Percentiles rank a stretch among this genome's conserved stretches.
Conservation (phyloP, 306 rosid species). For the Alnus glutinosa region DNA sequence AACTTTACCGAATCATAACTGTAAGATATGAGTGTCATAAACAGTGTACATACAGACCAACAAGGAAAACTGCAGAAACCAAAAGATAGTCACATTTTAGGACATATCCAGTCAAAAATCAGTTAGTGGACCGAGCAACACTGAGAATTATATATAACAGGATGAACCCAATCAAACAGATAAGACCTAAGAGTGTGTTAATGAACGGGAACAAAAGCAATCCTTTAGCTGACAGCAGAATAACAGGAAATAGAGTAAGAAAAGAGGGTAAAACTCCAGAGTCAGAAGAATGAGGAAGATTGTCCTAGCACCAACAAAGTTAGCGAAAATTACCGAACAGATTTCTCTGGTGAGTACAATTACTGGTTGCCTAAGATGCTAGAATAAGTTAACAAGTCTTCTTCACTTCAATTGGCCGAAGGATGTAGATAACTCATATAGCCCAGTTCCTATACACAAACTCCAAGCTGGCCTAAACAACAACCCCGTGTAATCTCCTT, state of each 20-base stretch:
- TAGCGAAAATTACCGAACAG: neutral
- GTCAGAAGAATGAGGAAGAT: neutral
- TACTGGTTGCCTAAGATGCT: neutral
- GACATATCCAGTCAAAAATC: neutral
- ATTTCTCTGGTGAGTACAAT: neutral
- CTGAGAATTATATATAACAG: neutral
- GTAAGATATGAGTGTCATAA: neutral
- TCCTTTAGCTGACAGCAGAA: constrained; percentile 4
- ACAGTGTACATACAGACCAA: neutral
- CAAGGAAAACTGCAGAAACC: neutral
- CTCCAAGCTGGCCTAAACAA: neutral
- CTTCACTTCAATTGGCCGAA: neutral
- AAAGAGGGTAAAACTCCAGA: neutral
- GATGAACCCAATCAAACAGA: constrained; percentile 13
- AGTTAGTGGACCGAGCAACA: neutral
- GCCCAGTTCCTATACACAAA: neutral
- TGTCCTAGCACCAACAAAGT: neutral
- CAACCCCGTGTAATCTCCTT: neutral
- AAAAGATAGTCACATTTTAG: neutral
- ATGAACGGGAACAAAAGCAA: neutral
- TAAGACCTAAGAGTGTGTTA: constrained; percentile 7
- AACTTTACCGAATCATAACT: neutral
- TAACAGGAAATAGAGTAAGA: constrained; percentile 6
- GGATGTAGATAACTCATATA: neutral
- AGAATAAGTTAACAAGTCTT: neutral